Evolutionary conservation across 495 filamentous ascomycete species (phyloP).

Genomic region (Penicillium antarcticum): DNA sequence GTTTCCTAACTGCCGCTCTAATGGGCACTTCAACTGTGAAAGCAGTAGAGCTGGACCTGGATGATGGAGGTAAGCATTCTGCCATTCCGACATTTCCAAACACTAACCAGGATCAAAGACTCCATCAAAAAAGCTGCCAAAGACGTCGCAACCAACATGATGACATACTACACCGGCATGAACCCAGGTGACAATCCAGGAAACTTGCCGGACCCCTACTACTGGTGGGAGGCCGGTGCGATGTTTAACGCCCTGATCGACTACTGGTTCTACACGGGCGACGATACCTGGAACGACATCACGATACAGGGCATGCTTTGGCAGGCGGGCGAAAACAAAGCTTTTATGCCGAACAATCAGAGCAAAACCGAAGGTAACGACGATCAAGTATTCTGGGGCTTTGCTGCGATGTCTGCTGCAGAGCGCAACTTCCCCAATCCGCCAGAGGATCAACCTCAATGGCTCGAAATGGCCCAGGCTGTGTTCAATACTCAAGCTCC

Average conservation of each 20-base stretch:
- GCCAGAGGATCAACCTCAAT: constrained; percentile 56
- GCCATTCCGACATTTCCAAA: not conserved
- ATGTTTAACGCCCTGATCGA: constrained; percentile 76
- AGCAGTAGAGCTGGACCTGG: constrained; percentile 23
- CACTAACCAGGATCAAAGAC: constrained; percentile 21
- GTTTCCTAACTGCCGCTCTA: constrained; percentile 14
- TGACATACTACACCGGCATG: constrained; percentile 67
- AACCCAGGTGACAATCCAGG: constrained; percentile 67
- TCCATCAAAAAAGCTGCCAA: constrained; percentile 47
- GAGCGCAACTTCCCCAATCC: constrained; percentile 69
- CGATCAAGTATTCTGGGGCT: constrained; percentile 84
- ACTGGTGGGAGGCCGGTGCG: constrained; percentile 79
- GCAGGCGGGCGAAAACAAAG: constrained; percentile 62
- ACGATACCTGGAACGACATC: constrained; percentile 67
- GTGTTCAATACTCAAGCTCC: constrained; percentile 71
- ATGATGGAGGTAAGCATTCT: constrained; percentile 13
- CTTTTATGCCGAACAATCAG: constrained; percentile 83
- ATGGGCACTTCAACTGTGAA: constrained; percentile 13
- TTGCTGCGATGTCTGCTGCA: constrained; percentile 77
- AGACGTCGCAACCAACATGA: constrained; percentile 43
- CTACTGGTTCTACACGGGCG: constrained; percentile 81
- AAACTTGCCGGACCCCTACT: constrained; percentile 73
- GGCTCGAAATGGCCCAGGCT: constrained; percentile 78
- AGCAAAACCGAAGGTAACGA: constrained; percentile 76
- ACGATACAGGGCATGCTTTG: constrained; percentile 64